Evolutionary conservation across 139 green algal species (phyloP).

Genomic region (Pseudopediastrum boryanum): DNA sequence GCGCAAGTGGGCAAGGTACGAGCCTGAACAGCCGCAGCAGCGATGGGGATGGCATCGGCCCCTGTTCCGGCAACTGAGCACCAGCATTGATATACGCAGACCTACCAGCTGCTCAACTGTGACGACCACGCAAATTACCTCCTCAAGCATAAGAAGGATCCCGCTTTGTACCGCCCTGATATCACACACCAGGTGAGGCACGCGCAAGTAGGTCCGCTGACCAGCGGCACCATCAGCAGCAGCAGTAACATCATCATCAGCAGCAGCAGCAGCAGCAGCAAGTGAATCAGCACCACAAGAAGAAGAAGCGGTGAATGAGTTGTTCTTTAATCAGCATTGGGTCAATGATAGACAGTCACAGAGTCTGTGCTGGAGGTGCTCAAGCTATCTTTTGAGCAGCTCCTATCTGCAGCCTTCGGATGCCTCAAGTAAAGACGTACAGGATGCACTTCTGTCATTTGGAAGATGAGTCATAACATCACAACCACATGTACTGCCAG

Average conservation of each 20-base stretch:
- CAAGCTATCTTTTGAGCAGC: no score
- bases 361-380: no score
- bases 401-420: no score
- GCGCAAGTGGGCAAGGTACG: conserved; percentile 93
- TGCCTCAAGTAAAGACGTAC: no score
- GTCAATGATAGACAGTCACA: no score
- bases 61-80: neutral
- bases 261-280: conserved; percentile 14
- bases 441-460: no score
- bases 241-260: conserved; percentile 4
- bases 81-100: conserved; percentile 40
- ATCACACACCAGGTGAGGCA: conserved; percentile 90
- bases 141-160: conserved; percentile 84
- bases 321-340: no score
- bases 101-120: conserved; percentile 92
- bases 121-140: conserved; percentile 96
- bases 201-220: neutral
- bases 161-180: conserved; percentile 89
- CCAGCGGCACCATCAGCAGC: neutral
- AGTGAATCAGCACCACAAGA: neutral
- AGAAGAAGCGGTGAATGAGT: no score
- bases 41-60: neutral
- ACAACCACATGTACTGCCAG: no score
- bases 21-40: conserved; percentile 17
- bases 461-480: no score